Conservation (phyloP, 2,329 filamentous ascomycete genomes). For the Fusarium burgessii region DNA sequence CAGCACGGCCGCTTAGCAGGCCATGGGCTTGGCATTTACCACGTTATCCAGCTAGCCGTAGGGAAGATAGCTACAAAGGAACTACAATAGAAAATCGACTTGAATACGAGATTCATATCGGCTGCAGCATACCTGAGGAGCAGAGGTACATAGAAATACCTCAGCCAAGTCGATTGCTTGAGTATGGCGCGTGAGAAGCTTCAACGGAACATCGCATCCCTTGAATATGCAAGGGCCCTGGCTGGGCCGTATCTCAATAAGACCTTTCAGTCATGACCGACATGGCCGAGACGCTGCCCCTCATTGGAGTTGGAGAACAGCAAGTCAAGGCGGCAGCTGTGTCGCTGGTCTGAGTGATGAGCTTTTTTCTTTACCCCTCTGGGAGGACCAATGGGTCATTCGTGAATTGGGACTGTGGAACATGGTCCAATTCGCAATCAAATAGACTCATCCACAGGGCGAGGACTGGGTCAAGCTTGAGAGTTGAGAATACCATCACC, state of each 20-base stretch:
- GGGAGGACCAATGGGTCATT: slow-evolving; percentile 10
- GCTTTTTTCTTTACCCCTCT: slow-evolving; percentile 8
- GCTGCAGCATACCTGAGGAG: slow-evolving; percentile 9
- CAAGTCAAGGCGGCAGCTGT: slow-evolving; percentile 17
- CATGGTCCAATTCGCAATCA: slow-evolving; percentile 10
- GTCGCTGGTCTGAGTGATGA: slow-evolving; percentile 18
- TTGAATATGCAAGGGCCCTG: slow-evolving; percentile 10
- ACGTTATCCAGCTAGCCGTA: slow-evolving; percentile 13
- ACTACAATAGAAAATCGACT: slow-evolving; percentile 7
- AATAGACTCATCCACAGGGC: slow-evolving; percentile 15
- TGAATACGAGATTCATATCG: slow-evolving; percentile 36
- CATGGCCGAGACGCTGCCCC: slow-evolving; percentile 28
- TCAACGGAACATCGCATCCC: slow-evolving; percentile 18
- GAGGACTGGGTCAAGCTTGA: slow-evolving; percentile 1
- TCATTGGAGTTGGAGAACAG: slow-evolving; percentile 19
- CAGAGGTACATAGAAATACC: slow-evolving; percentile 17
- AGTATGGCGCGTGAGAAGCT: slow-evolving; percentile 14
- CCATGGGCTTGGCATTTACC: slow-evolving; percentile 33
- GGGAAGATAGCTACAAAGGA: slow-evolving; percentile 14
- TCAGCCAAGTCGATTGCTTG: not conserved
- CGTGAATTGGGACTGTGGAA: slow-evolving; percentile 10
- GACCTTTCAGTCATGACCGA: slow-evolving; percentile 30
- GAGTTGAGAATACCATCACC: slow-evolving; percentile 22
- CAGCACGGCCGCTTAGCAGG: slow-evolving; percentile 33
- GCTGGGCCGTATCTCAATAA: slow-evolving; percentile 19